Conservation (phyloP, 495 filamentous ascomycete genomes). For the Penicillium desertorum region DNA sequence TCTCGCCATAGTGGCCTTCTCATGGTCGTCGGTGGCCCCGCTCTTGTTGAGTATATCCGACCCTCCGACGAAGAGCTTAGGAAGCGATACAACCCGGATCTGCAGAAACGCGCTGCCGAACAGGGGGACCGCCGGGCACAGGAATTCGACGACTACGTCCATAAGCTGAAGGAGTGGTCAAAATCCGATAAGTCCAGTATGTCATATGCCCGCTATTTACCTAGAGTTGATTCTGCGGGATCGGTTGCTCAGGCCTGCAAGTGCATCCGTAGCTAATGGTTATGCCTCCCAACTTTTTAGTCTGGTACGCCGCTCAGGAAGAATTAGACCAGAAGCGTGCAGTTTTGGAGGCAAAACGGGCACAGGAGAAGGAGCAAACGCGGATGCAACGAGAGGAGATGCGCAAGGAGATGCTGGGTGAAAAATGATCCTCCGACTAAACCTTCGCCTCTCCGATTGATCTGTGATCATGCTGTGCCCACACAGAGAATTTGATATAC, state of each 20-base stretch:
- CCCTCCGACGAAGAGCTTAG: slow-evolving; percentile 92
- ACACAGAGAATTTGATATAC: background rate
- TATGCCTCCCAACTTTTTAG: slow-evolving; percentile 41
- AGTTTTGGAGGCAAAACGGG: slow-evolving; percentile 47
- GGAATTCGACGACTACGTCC: slow-evolving; percentile 87
- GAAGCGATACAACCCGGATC: slow-evolving; percentile 88
- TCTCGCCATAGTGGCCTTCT: slow-evolving; percentile 56
- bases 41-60: slow-evolving; percentile 73
- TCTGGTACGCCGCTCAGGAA: slow-evolving; percentile 73
- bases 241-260: background rate
- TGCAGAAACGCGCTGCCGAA: slow-evolving; percentile 79
- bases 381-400: slow-evolving; percentile 56
- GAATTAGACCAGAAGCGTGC: slow-evolving; percentile 52
- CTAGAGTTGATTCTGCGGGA: background rate
- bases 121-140: slow-evolving; percentile 68
- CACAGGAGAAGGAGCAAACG: slow-evolving; percentile 50
- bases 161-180: slow-evolving; percentile 78
- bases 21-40: slow-evolving; percentile 79
- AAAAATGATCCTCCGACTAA: slow-evolving; percentile 30
- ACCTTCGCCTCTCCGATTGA: background rate
- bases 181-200: slow-evolving; percentile 86
- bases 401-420: slow-evolving; percentile 50
- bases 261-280: slow-evolving; percentile 3
- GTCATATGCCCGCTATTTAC: slow-evolving; percentile 16
- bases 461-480: background rate